Evolutionary conservation across 2,329 filamentous ascomycete species (phyloP), one percentile per base, ranked within the genome.

Genomic region (Fusarium abutilonis): DNA sequence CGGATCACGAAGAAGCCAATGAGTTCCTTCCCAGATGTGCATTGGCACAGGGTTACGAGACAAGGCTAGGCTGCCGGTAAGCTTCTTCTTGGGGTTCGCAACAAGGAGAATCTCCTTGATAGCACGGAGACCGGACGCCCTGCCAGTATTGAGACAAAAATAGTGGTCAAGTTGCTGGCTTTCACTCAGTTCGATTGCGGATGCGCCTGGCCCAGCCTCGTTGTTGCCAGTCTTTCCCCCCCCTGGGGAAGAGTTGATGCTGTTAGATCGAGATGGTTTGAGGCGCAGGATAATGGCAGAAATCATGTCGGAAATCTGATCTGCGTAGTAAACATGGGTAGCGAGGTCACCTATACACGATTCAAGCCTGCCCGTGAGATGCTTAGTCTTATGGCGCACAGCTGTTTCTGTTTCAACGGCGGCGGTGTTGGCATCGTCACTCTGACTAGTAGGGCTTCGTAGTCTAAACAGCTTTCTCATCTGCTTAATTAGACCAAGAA

Each of bases 291-390:
- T 79, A 40, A 98, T 89, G 1, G 92, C 87, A 17, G 88, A 85
- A 47, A 97, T 87, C 92, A 98, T 97, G 75, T 99, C 95, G 2
- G 91, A 88, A 52, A 98, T 92, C 75, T 99, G 95, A 69, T 98
- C 94, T 2, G 91, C 91, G 74, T 99, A 99, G 79, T 99, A 99
- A 29, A 97, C 89, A 72, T 99, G 95, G 1, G 92, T 97, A 3
- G 93, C 93, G 26, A 99, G 80, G 73, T 93, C 87, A n/a, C 92
- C 92, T 60, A 97, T 93, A 76, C 92, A 96, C 66, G 86, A 83
- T 73, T 95, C 89, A 14, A 98, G 83, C 29, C 88, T 85, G 31
- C 80, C 76, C 26, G 97, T 78, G 14, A 97, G 81, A 65, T 88
- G 83, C 61, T 83, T 82, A 45, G 88, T 83, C 53, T 89, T 83